Percentiles rank a stretch among this genome's conserved stretches.
phyloP scores from a whole-genome alignment of 768 basidiomycete genomes.

The Boletus fagicola region DNA sequence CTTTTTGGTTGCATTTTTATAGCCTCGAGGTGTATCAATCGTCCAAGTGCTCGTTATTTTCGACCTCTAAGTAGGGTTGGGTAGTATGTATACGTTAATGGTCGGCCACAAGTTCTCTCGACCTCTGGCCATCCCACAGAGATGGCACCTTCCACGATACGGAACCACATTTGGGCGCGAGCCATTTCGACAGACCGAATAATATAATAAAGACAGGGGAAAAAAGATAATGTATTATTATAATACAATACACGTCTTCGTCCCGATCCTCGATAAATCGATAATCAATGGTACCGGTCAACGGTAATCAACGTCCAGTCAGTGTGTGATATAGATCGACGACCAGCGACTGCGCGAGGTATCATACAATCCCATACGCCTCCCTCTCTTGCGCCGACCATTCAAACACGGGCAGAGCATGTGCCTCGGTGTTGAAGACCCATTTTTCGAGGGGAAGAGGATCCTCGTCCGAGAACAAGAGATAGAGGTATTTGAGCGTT shows the following conservation, averaged over 20 bases:
- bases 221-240: neutral
- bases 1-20: conserved; percentile 4
- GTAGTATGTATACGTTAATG: neutral
- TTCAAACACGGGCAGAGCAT: conserved; percentile 70
- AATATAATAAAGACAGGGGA: neutral
- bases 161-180: neutral
- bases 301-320: neutral
- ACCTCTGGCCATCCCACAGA: neutral
- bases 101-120: neutral
- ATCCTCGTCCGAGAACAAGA: conserved; percentile 65
- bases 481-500: conserved; percentile 70
- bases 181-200: too few species aligned
- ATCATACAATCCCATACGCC: conserved; percentile 33
- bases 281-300: neutral
- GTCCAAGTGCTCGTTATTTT: neutral
- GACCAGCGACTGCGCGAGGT: neutral
- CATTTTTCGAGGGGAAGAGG: conserved; percentile 51
- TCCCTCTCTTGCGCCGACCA: conserved; percentile 58
- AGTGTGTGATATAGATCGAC: neutral
- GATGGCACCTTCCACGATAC: too few species aligned
- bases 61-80: neutral
- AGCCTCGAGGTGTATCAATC: too few species aligned
- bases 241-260: neutral
- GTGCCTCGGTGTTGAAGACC: conserved; percentile 72
- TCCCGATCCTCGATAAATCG: neutral